Base-by-base conservation (phyloP, 2,329 filamentous ascomycete genomes). In the Pestalotiopsis sp. region DNA sequence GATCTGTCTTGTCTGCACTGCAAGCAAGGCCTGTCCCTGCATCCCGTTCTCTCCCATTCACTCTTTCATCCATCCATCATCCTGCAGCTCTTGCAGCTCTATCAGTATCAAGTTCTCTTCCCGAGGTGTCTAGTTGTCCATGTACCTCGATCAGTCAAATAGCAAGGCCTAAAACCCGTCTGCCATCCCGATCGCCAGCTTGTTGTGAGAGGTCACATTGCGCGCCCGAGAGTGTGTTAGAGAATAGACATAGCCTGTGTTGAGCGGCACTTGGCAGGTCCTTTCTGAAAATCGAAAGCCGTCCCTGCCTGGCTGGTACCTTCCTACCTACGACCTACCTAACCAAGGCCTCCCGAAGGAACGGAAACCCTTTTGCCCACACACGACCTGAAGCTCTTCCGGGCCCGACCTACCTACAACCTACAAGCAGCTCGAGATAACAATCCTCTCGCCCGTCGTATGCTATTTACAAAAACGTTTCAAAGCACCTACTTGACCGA, bases 171-270 rank as follows among this genome's bases (percentile, higher is more conserved):
- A 11, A 14, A 62, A 14, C 25, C 25, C 63, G 17, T 58, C 27
- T 57, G 13, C 41, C 49, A 25, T 57, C 14, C 63, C 63, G 27
- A 65, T 17, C 13, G 52, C 23, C 41, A 23, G 20, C 31, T 57
- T 65, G 31, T 36, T 36, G 63, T 57, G 63, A 65, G 49, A 65
- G 63, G 39, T 65, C 63, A 65, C 25, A 27, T 65, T 36, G 41
- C 63, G 31, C n/a, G 45, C 25, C 63, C 63, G 17, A 38, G 63
- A 57, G 63, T 36, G 63, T 65, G 63, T 65, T 65, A 65, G 63
- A 65, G 63, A 65, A 31, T 58, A 65, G 45, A 14, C 17, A 52
- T 25, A 55, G 63, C 57, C 63, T 25, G 63, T 65, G 63, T 52
- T 55, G 49, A 31, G 36, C 25, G 45, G 27, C 39, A 65, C 45